Base-by-base conservation (phyloP, 2,329 filamentous ascomycete genomes). In the Nothophaeocryptopus gaeumannii region DNA sequence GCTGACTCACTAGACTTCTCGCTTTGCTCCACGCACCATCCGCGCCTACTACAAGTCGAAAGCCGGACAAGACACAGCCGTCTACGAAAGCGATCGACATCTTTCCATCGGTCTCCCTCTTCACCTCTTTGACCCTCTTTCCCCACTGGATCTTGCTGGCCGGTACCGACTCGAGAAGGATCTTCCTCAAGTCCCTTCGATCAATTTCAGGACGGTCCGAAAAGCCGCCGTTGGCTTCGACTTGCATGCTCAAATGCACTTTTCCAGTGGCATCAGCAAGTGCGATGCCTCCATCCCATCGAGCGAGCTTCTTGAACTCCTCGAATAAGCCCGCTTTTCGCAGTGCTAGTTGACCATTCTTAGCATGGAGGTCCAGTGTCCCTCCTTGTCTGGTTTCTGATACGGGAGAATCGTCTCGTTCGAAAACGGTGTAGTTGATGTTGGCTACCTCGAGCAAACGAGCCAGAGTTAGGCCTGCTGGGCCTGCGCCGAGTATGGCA, bases 1-100 rank as follows among this genome's bases (percentile, higher is more conserved):
- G n/a, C 20, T 30, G n/a, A 58, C 60, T 41, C 60, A 69, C 64
- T 55, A 69, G 36, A 32, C 47, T 57, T 42, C 63, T 51, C 2
- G 50, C 44, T 63, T 70, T 75, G 7, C 71, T 74, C 71, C 72
- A 76, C 1, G 72, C 72, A 5, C 75, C 75, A 57, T 78, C 75
- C 8, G 71, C 73, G 4, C 76, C 76, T 14, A 79, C 68, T 5
- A 79, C 65, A 2, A 79, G 68, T 35, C 69, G 63, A 53, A 75
- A 75, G 0, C 66, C 70, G 2, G 53, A 58, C 14, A 67, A 67
- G 1, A 51, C 53, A 1, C 41, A 56, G 0, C 68, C 69, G 52
- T 71, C 56, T 2, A 47, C 50, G 39, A 70, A 66, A 11, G 56
- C 53, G 0, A 73, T 45, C 8, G 49, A 43, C 48, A 61, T 59